Evolutionary conservation across 1,139 yeast species (phyloP).

Genomic region (Taphrina betulina): DNA sequence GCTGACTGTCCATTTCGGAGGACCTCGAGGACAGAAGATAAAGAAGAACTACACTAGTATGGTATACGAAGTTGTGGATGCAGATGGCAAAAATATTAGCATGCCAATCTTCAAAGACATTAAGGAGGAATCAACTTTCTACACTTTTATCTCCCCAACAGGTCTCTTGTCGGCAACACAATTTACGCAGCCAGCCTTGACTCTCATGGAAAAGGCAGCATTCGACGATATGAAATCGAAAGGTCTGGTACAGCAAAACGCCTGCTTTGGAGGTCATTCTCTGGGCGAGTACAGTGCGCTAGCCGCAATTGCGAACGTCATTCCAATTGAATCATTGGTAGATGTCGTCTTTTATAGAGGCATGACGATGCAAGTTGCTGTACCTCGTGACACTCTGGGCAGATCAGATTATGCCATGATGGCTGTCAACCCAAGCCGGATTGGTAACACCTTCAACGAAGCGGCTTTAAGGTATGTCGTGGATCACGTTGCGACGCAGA

Average conservation of each 20-base stretch:
- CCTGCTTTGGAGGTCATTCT: constrained; percentile 98
- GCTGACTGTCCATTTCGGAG: constrained; percentile 94
- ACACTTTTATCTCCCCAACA: constrained; percentile 86
- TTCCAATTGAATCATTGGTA: constrained; percentile 96
- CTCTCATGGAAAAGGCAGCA: constrained; percentile 98
- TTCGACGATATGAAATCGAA: constrained; percentile 95
- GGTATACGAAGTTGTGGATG: constrained; percentile 95
- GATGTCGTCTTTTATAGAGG: constrained; percentile 99
- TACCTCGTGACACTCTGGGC: constrained; percentile 90
- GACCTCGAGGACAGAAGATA: constrained; percentile 92
- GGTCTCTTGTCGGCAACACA: constrained; percentile 97
- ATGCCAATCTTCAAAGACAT: constrained; percentile 95
- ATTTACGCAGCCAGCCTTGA: constrained; percentile 98
- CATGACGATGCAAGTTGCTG: constrained; percentile 99
- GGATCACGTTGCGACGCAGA: constrained; percentile 75
- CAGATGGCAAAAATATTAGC: constrained; percentile 76
- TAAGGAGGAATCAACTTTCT: constrained; percentile 74
- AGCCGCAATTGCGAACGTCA: constrained; percentile 94
- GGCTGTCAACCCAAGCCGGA: constrained; percentile 96
- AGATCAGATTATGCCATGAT: constrained; percentile 99
- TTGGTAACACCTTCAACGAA: constrained; percentile 82
- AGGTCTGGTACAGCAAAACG: constrained; percentile 91
- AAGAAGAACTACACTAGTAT: constrained; percentile 91
- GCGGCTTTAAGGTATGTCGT: constrained; percentile 94
- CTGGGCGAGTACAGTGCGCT: constrained; percentile 98